phyloP scores from a whole-genome alignment of 345 rosid species.

The Hypericum perforatum region DNA sequence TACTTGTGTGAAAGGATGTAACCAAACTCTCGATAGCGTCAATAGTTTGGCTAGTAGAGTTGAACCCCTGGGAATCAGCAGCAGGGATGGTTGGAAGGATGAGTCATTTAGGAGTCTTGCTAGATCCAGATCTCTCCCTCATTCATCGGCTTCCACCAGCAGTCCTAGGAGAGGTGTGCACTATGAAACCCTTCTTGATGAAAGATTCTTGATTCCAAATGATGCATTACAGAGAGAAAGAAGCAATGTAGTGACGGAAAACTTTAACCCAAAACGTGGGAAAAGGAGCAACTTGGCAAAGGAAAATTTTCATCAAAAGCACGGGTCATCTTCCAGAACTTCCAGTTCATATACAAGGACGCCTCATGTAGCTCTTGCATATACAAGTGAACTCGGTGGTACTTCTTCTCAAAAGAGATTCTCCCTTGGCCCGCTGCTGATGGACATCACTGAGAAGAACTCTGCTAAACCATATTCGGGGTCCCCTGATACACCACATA shows the following conservation, averaged over 20 bases:
- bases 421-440: constrained; percentile 20
- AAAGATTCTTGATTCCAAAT: constrained; percentile 38
- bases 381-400: constrained; percentile 19
- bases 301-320: constrained; percentile 28
- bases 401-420: constrained; percentile 36
- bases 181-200: constrained; percentile 31
- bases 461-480: constrained; percentile 23
- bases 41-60: constrained; percentile 19
- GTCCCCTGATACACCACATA: constrained; percentile 28
- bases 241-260: constrained; percentile 32
- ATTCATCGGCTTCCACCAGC: constrained; percentile 35
- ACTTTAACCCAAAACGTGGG: constrained; percentile 30
- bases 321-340: constrained; percentile 32
- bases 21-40: constrained; percentile 17
- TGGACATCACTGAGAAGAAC: constrained; percentile 19
- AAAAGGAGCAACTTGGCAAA: too few relatives aligned
- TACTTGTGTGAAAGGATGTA: constrained; percentile 23
- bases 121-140: constrained; percentile 67
- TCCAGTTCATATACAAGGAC: constrained; percentile 31
- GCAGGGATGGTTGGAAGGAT: constrained; percentile 94
- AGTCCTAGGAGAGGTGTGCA: constrained; percentile 33
- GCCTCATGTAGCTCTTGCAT: constrained; percentile 21
- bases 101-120: constrained; percentile 30
- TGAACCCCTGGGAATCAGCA: constrained; percentile 89
- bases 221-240: constrained; percentile 36